Conservation (phyloP, 2,329 filamentous ascomycete genomes). For the Paraphoma chrysanthemicola region DNA sequence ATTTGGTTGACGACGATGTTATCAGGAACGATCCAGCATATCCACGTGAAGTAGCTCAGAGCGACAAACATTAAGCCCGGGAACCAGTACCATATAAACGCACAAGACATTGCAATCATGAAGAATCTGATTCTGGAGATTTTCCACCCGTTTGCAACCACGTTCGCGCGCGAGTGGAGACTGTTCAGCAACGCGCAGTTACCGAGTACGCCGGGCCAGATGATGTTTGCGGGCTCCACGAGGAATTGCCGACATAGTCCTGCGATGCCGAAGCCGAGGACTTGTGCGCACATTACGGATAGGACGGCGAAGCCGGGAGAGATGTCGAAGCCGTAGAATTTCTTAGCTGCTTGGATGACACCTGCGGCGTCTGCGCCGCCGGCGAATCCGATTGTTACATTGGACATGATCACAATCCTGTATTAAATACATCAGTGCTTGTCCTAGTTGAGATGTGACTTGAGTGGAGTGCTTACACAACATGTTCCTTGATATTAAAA, state of each 20-base stretch:
- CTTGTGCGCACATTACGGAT: not conserved
- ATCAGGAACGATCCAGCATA: constrained; percentile 35
- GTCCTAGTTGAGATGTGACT: no score
- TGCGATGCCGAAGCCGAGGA: not conserved
- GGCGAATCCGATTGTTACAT: constrained; percentile 55
- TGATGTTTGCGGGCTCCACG: not conserved
- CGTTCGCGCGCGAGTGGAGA: constrained; percentile 29
- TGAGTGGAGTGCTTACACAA: constrained; percentile 23
- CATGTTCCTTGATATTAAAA: constrained; percentile 69
- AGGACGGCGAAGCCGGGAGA: not conserved
- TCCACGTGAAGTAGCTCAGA: constrained; percentile 27
- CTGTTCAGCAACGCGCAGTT: constrained; percentile 23
- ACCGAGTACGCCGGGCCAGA: not conserved
- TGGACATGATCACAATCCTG: constrained; percentile 69
- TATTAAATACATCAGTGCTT: no score
- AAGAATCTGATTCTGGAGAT: constrained; percentile 36
- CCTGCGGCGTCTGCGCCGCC: constrained; percentile 72
- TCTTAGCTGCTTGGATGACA: constrained; percentile 35
- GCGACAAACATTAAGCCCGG: constrained; percentile 26
- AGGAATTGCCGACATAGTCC: not conserved
- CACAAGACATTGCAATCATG: constrained; percentile 20
- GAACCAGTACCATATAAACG: constrained; percentile 36
- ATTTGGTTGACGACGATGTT: constrained; percentile 36
- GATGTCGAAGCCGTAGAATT: not conserved
- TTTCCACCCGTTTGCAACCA: constrained; percentile 28